Percentiles rank a stretch among this genome's conserved stretches.
Evolutionary conservation across 2,329 filamentous ascomycete species (phyloP).

Genomic region (Diaporthe citrichinensis): DNA sequence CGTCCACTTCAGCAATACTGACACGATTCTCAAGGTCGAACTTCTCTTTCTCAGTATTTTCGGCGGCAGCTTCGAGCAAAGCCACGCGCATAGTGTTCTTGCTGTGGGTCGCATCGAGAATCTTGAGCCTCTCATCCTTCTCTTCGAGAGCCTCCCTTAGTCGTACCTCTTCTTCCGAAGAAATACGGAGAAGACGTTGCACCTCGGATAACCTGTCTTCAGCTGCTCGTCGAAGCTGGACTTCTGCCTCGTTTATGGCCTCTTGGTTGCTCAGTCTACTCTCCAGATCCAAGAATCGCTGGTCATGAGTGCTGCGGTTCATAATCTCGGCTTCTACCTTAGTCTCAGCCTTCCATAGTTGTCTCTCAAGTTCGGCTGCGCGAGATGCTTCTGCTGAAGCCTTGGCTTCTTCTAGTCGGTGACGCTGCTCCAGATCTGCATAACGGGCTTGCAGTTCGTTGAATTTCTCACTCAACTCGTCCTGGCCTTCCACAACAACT

Average conservation of each 20-base stretch:
- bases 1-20: slow-evolving; percentile 67
- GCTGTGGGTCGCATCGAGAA: slow-evolving; percentile 67
- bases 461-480: slow-evolving; percentile 66
- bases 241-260: slow-evolving; percentile 74
- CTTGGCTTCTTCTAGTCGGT: slow-evolving; percentile 63
- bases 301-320: slow-evolving; percentile 70
- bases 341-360: slow-evolving; percentile 70
- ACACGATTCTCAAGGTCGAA: slow-evolving; percentile 70
- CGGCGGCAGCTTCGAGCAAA: slow-evolving; percentile 78
- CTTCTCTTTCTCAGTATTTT: slow-evolving; percentile 67
- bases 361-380: slow-evolving; percentile 66
- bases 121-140: slow-evolving; percentile 76
- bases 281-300: slow-evolving; percentile 78
- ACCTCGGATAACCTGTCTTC: slow-evolving; percentile 81
- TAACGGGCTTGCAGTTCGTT: slow-evolving; percentile 73
- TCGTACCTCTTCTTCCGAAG: slow-evolving; percentile 80
- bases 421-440: slow-evolving; percentile 70
- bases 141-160: slow-evolving; percentile 78
- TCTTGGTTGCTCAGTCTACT: slow-evolving; percentile 76
- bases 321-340: slow-evolving; percentile 73
- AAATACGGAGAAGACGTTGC: slow-evolving; percentile 77
- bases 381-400: slow-evolving; percentile 63
- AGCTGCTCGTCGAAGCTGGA: slow-evolving; percentile 73
- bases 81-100: slow-evolving; percentile 73
- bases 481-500: slow-evolving; percentile 58